Percentiles rank a stretch among this genome's conserved stretches.
Evolutionary conservation across 108 stramenopile genomes (phyloP).

Genomic region (Nitzschia sp.): DNA sequence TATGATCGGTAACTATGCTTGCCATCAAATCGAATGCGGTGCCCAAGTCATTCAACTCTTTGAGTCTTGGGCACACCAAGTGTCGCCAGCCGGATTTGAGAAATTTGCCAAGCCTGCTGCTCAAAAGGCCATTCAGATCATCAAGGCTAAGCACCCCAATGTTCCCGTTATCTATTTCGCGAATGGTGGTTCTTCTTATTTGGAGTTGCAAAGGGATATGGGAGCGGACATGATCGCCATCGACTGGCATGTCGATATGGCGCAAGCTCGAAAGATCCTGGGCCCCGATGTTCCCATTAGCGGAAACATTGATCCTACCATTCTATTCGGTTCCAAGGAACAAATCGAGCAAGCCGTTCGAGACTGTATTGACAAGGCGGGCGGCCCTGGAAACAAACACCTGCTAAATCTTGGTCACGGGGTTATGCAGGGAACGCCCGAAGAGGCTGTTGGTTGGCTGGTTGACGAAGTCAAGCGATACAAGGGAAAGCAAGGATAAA

Average conservation of each 20-base stretch:
- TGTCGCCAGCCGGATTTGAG: constrained; percentile 83
- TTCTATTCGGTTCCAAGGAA: constrained; percentile 90
- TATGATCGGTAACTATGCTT: constrained; percentile 91
- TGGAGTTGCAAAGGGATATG: constrained; percentile 92
- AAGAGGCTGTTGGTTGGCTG: constrained; percentile 90
- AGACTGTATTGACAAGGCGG: constrained; percentile 92
- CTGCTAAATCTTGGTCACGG: constrained; percentile 98
- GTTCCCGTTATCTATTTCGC: constrained; percentile 98
- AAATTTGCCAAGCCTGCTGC: constrained; percentile 90
- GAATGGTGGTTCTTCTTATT: constrained; percentile 92
- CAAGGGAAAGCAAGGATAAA: constrained; percentile 30
- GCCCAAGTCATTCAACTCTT: constrained; percentile 98
- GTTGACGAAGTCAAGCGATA: constrained; percentile 93
- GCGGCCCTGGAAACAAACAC: constrained; percentile 87
- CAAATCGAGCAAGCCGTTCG: constrained; percentile 89
- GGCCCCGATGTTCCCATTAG: constrained; percentile 83
- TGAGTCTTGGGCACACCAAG: constrained; percentile 97
- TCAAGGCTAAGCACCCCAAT: constrained; percentile 87
- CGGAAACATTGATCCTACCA: constrained; percentile 94
- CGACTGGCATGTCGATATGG: constrained; percentile 92
- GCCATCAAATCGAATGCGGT: constrained; percentile 96
- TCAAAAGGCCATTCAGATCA: constrained; percentile 84
- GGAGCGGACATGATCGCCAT: constrained; percentile 88
- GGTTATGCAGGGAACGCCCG: constrained; percentile 95
- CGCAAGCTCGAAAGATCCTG: constrained; percentile 77